A percentile compares a stretch with the other conserved stretches of the same genome.
Conservation (phyloP, 2,329 filamentous ascomycete species). For the Pochonia chlamydosporia region DNA sequence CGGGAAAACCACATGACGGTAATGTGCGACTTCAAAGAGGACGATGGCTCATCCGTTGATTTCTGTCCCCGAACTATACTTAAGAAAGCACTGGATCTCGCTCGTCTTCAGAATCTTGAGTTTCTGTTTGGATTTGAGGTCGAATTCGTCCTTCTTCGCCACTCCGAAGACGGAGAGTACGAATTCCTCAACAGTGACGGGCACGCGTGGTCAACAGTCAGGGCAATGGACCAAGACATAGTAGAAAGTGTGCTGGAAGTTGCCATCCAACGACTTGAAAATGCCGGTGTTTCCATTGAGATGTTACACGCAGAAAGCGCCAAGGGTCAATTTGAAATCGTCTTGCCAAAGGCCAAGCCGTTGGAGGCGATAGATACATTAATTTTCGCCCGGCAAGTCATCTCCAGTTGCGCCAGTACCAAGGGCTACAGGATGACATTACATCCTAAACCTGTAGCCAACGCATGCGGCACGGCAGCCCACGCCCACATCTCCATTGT, state of each 20-base stretch:
- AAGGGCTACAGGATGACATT: slow-evolving; percentile 64
- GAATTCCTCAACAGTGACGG: slow-evolving; percentile 48
- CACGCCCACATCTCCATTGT: slow-evolving; percentile 67
- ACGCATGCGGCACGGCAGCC: slow-evolving; percentile 55
- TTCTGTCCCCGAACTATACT: slow-evolving; percentile 64
- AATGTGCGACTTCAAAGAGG: slow-evolving; percentile 59
- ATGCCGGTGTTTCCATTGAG: slow-evolving; percentile 60
- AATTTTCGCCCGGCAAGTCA: slow-evolving; percentile 63
- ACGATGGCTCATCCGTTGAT: slow-evolving; percentile 41
- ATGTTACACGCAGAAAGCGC: slow-evolving; percentile 72
- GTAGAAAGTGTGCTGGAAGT: slow-evolving; percentile 57
- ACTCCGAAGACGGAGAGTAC: slow-evolving; percentile 27
- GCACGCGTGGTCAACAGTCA: slow-evolving; percentile 66
- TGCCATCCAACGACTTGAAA: slow-evolving; percentile 54
- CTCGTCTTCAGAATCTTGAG: slow-evolving; percentile 45
- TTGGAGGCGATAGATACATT: slow-evolving; percentile 66
- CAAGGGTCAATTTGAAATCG: slow-evolving; percentile 71
- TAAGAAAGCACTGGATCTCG: slow-evolving; percentile 43
- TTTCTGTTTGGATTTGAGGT: slow-evolving; percentile 76
- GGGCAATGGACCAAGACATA: slow-evolving; percentile 53
- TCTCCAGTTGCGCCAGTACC: slow-evolving; percentile 57
- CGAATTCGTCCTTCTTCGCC: slow-evolving; percentile 66
- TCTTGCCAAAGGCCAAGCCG: slow-evolving; percentile 58
- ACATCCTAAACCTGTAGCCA: slow-evolving; percentile 62
- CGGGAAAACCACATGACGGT: slow-evolving; percentile 58